phyloP scores from a whole-genome alignment of 2,329 filamentous ascomycete genomes.

The Scortechinia acanthostroma region DNA sequence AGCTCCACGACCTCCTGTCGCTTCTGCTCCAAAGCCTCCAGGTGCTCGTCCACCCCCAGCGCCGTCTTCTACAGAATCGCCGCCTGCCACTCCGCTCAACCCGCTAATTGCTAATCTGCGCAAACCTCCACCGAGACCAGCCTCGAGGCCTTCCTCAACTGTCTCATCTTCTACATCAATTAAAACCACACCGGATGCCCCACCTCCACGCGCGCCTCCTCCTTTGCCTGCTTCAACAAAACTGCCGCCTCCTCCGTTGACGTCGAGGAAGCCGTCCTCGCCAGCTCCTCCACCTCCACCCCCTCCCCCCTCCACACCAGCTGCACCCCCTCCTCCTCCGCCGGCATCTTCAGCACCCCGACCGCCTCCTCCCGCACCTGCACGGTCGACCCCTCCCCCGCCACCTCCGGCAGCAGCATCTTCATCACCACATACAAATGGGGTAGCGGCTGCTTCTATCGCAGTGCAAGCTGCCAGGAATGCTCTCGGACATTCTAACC shows the following conservation, averaged over 20 bases:
- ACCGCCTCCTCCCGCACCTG: not conserved
- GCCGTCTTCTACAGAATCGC: not conserved
- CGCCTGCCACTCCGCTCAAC: not conserved
- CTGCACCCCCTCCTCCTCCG: not conserved
- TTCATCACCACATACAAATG: not conserved
- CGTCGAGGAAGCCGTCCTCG: not conserved
- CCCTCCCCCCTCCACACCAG: not conserved
- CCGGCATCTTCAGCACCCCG: not conserved
- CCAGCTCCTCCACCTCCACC: not conserved
- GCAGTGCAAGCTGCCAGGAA: not conserved
- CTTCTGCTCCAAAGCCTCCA: not conserved
- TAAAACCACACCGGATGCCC: not conserved
- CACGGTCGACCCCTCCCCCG: not conserved
- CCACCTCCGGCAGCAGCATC: not conserved
- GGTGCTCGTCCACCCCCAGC: not conserved
- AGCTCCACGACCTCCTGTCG: not conserved
- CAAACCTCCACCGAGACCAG: not conserved
- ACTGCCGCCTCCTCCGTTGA: not conserved
- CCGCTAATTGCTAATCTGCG: not conserved
- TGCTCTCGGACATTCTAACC: not conserved
- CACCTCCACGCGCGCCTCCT: not conserved
- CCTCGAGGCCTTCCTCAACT: not conserved
- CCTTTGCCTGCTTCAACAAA: not conserved
- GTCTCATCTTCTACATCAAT: not conserved
- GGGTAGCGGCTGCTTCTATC: not conserved